Evolutionary conservation across 1,284 basidiomycete genomes (phyloP).

Genomic region (Phlebopus sp.): DNA sequence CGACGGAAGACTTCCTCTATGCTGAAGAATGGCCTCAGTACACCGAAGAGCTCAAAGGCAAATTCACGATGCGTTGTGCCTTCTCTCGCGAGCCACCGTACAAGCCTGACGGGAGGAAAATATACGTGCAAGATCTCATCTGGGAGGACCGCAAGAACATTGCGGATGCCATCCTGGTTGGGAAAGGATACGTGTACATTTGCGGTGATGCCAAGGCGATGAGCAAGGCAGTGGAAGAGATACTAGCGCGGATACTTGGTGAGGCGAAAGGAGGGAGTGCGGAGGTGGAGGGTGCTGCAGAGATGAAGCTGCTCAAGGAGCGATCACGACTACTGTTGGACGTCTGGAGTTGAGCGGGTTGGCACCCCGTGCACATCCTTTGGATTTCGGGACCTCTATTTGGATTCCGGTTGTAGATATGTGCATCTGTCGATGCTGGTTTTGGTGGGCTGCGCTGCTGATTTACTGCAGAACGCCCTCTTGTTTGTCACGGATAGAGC

Average conservation of each 20-base stretch:
- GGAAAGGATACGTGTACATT: constrained; percentile 93
- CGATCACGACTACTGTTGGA: constrained; percentile 78
- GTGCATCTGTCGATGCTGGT: not conserved
- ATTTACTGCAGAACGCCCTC: constrained; percentile 9
- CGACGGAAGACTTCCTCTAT: constrained; percentile 90
- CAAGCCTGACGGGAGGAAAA: constrained; percentile 91
- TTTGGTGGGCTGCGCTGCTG: constrained; percentile 1
- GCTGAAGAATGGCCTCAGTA: constrained; percentile 94
- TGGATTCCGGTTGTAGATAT: not conserved
- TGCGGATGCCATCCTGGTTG: constrained; percentile 86
- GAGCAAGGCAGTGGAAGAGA: constrained; percentile 92
- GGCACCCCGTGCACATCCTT: not conserved
- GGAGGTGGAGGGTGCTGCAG: constrained; percentile 84
- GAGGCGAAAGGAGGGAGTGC: constrained; percentile 88
- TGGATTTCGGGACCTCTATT: no score
- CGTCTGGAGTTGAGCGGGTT: constrained; percentile 68
- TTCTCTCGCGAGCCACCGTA: constrained; percentile 85
- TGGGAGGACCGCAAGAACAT: constrained; percentile 82
- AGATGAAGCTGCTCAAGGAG: constrained; percentile 93
- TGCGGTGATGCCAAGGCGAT: constrained; percentile 98
- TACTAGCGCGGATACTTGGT: constrained; percentile 82
- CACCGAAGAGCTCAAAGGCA: constrained; percentile 81
- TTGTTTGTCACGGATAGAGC: constrained; percentile 20
- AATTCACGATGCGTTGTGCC: constrained; percentile 85
- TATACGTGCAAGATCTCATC: constrained; percentile 97